Conservation (phyloP, 192 early-diverging fungal genomes). For the Coemansia guatemalensis region DNA sequence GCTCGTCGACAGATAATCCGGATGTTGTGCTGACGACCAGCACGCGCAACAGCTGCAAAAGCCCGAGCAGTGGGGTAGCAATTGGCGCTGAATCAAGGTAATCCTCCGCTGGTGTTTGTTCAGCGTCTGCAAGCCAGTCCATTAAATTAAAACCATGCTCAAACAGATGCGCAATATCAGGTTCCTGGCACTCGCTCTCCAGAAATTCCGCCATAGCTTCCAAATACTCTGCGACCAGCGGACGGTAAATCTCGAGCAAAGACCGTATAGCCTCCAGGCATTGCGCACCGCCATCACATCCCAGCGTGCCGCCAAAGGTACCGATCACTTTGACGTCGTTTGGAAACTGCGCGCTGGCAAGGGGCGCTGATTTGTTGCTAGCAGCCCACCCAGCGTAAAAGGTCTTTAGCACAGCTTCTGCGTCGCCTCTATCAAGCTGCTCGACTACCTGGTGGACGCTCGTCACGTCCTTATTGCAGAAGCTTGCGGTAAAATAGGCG, state of each 20-base stretch:
- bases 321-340: slow-evolving; percentile 62
- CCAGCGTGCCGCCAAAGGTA: slow-evolving; percentile 83
- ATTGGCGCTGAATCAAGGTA: slow-evolving; percentile 74
- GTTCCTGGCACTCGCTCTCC: slow-evolving; percentile 54
- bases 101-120: slow-evolving; percentile 61
- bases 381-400: slow-evolving; percentile 11
- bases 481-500: background rate
- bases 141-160: slow-evolving; percentile 70
- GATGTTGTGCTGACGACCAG: slow-evolving; percentile 67
- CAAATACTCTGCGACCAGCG: slow-evolving; percentile 66
- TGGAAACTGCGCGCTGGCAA: slow-evolving; percentile 10
- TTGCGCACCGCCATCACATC: slow-evolving; percentile 48
- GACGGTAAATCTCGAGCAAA: slow-evolving; percentile 65
- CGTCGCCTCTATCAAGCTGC: slow-evolving; percentile 3
- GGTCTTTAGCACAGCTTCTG: slow-evolving; percentile 10
- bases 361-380: background rate
- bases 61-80: slow-evolving; percentile 77
- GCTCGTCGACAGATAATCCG: slow-evolving; percentile 54
- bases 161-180: slow-evolving; percentile 59
- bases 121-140: slow-evolving; percentile 68
- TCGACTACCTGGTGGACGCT: background rate
- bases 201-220: slow-evolving; percentile 69
- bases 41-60: slow-evolving; percentile 85
- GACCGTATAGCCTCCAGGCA: slow-evolving; percentile 78
- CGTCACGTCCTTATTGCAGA: background rate